A percentile compares a stretch with the other conserved stretches of the same genome.
Conservation (phyloP, 2,329 filamentous ascomycete genomes). For the Aspergillus hiratsukae region DNA sequence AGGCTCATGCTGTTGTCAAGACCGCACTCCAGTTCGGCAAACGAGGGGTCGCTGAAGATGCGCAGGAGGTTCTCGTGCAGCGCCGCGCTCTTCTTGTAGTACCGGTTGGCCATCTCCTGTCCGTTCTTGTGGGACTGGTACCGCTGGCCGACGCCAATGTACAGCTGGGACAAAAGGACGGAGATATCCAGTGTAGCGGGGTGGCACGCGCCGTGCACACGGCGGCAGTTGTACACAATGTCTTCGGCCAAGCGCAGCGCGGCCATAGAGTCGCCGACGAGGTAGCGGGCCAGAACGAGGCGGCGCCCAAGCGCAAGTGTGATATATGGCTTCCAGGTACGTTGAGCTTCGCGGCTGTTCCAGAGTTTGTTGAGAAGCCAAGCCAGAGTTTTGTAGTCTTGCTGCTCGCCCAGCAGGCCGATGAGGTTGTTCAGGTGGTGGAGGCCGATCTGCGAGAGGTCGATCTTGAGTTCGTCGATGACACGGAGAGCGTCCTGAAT, state of each 20-base stretch:
- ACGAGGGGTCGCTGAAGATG: constrained; percentile 29
- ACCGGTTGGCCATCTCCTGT: constrained; percentile 32
- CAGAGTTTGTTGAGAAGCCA: constrained; percentile 42
- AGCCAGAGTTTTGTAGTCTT: constrained; percentile 42
- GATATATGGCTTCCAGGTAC: constrained; percentile 37
- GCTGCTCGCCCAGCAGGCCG: constrained; percentile 41
- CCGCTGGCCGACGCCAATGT: constrained; percentile 38
- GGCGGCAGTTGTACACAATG: constrained; percentile 53
- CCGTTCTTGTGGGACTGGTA: constrained; percentile 31
- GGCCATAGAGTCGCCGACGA: constrained; percentile 41
- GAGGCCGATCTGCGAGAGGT: constrained; percentile 39
- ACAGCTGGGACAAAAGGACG: constrained; percentile 47
- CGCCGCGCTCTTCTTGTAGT: constrained; percentile 36
- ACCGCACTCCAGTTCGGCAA: constrained; percentile 19
- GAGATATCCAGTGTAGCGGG: constrained; percentile 46
- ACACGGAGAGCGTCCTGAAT: constrained; percentile 40
- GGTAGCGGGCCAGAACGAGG: constrained; percentile 48
- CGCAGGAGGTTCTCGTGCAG: constrained; percentile 38
- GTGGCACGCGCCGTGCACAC: constrained; percentile 47
- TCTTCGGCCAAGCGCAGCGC: constrained; percentile 49
- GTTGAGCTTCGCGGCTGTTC: constrained; percentile 43
- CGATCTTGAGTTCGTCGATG: constrained; percentile 38
- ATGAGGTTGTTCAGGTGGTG: constrained; percentile 42
- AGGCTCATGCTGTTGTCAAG: constrained; percentile 9
- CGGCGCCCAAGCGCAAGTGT: constrained; percentile 49